Evolutionary conservation across 805 yeast genomes (phyloP).

Genomic region (Crinitomyces ghanaensis): DNA sequence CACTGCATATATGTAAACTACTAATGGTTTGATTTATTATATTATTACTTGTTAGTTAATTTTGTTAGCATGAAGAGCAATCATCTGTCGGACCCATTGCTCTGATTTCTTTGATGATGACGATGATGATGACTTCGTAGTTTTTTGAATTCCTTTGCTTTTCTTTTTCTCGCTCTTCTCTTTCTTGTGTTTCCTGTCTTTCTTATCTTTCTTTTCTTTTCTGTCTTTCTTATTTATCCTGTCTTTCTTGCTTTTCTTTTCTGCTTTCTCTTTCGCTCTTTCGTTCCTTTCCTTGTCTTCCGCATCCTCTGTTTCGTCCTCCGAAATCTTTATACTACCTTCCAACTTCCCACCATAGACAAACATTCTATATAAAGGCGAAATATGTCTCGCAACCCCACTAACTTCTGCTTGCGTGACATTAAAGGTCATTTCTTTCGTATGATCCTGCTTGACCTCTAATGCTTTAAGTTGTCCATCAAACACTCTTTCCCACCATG

Average conservation of each 20-base stretch:
- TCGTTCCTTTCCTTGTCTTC: constrained; percentile 14
- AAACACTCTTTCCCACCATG: constrained; percentile 96
- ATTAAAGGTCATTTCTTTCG: constrained; percentile 34
- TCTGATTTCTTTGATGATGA: constrained; percentile 4
- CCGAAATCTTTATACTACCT: constrained; percentile 33
- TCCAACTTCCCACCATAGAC: constrained; percentile 75
- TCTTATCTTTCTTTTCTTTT: constrained; percentile 12
- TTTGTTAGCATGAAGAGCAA: no score
- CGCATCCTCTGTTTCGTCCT: constrained; percentile 18
- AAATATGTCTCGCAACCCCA: constrained; percentile 35
- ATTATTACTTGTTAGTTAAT: no score
- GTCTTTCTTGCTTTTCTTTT: constrained; percentile 19
- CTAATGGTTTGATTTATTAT: no score
- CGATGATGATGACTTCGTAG: constrained; percentile 1
- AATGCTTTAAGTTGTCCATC: constrained; percentile 82
- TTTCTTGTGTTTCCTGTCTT: constrained; percentile 14
- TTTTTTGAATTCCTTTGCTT: constrained; percentile 8
- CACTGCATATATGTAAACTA: no score
- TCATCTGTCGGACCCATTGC: constrained; percentile 6
- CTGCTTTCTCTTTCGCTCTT: constrained; percentile 20
- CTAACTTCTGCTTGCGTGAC: constrained; percentile 42
- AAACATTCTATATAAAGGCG: constrained; percentile 78
- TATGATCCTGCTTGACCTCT: constrained; percentile 35
- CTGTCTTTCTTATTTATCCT: constrained; percentile 13
- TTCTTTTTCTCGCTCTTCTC: constrained; percentile 9